Evolutionary conservation across 148 eudicot genomes (phyloP).

Genomic region (Rhododendron mucronatum): DNA sequence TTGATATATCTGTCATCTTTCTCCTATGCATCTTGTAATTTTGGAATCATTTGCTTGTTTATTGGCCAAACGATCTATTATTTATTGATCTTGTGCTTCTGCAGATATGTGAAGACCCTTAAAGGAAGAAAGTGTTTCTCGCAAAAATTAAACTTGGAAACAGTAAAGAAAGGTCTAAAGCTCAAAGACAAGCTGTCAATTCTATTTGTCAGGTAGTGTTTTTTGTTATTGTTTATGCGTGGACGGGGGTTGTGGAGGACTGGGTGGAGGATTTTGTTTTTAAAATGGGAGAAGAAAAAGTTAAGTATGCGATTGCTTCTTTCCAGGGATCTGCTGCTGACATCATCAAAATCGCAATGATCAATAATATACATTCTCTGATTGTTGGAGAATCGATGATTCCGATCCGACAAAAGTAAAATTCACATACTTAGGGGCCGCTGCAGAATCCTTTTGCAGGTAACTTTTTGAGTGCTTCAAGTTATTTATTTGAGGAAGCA

Average conservation of each 20-base stretch:
- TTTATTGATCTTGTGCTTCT: slow-evolving; percentile 7
- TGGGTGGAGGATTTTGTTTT: neutral
- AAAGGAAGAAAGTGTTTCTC: slow-evolving; percentile 89
- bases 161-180: slow-evolving; percentile 83
- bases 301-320: neutral
- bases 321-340: slow-evolving; percentile 96
- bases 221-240: neutral
- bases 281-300: neutral
- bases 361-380: slow-evolving; percentile 56
- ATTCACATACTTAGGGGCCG: slow-evolving; percentile 69
- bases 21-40: neutral
- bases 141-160: slow-evolving; percentile 78
- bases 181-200: slow-evolving; percentile 98
- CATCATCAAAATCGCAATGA: slow-evolving; percentile 92
- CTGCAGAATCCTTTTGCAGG: slow-evolving; percentile 92
- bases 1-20: neutral
- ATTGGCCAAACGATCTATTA: neutral
- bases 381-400: slow-evolving; percentile 45
- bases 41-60: neutral
- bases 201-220: slow-evolving; percentile 86
- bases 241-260: neutral
- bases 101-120: slow-evolving; percentile 80
- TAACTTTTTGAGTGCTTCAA: slow-evolving; percentile 12
- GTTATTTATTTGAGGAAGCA: neutral
- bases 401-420: slow-evolving; percentile 26